Evolutionary conservation across 768 basidiomycete genomes (phyloP).

Genomic region (Rhodotorula paludigena): DNA sequence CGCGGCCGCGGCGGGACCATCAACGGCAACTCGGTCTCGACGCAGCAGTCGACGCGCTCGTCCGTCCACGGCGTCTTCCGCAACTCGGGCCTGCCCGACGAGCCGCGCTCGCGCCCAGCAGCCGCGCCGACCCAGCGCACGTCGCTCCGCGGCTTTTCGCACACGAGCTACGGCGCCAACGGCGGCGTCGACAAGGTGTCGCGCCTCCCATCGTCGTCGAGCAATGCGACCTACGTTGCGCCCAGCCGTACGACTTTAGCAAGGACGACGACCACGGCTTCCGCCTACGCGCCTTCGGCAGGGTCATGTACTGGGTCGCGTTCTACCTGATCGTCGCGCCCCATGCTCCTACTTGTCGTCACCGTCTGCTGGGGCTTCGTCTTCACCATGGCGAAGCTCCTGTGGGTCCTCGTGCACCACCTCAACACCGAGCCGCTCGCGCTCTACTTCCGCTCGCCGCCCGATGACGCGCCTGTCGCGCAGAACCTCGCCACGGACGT

Average conservation of each 20-base stretch:
- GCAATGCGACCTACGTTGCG: constrained; percentile 32
- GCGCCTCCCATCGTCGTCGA: constrained; percentile 10
- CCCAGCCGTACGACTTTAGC: constrained; percentile 12
- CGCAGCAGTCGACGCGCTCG: constrained; percentile 11
- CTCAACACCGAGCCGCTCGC: constrained; percentile 70
- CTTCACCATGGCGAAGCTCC: constrained; percentile 94
- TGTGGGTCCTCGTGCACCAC: constrained; percentile 83
- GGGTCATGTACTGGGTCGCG: constrained; percentile 64
- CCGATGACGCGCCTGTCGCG: constrained; percentile 47
- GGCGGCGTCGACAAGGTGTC: neutral
- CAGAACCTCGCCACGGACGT: constrained; percentile 38
- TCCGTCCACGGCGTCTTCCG: constrained; percentile 34
- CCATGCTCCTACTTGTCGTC: constrained; percentile 80
- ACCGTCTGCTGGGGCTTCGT: constrained; percentile 90
- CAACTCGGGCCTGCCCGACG: constrained; percentile 41
- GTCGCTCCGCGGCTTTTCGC: constrained; percentile 40
- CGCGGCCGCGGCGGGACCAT: constrained; percentile 27
- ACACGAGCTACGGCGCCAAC: neutral
- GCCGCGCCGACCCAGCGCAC: constrained; percentile 47
- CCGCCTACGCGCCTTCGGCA: constrained; percentile 42
- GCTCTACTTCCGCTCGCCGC: constrained; percentile 90
- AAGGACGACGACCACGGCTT: constrained; percentile 18
- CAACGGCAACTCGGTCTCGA: constrained; percentile 5
- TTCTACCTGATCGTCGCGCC: constrained; percentile 75
- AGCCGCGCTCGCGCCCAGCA: constrained; percentile 53